Conservation (phyloP, 768 basidiomycete species). For the Collybiopsis confluens region DNA sequence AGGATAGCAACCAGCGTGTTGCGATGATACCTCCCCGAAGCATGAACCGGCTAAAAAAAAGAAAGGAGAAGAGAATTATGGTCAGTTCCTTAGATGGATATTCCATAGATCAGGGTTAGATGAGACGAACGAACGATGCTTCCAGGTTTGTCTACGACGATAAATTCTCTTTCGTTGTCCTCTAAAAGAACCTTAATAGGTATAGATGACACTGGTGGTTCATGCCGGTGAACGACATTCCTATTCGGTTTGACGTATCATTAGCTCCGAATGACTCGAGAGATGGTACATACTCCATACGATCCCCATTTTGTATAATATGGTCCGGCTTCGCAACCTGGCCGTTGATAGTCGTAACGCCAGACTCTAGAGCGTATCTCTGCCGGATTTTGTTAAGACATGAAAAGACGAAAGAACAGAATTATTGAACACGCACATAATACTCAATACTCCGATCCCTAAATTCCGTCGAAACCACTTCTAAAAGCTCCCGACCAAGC, state of each 20-base stretch:
- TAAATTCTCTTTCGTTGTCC: constrained; percentile 75
- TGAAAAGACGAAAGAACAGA: background rate
- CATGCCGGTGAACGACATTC: constrained; percentile 94
- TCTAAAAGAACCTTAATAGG: constrained; percentile 77
- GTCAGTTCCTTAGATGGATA: too few species aligned
- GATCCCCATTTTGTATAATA: constrained; percentile 80
- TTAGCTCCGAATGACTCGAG: constrained; percentile 5
- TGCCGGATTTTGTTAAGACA: too few species aligned
- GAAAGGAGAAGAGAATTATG: constrained; percentile 11
- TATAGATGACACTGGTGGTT: constrained; percentile 86
- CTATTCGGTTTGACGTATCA: constrained; percentile 30
- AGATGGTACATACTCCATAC: constrained; percentile 74
- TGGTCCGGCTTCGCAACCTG: constrained; percentile 74
- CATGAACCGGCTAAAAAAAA: constrained; percentile 74
- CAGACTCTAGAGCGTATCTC: constrained; percentile 60
- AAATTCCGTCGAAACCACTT: constrained; percentile 93
- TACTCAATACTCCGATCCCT: constrained; percentile 92
- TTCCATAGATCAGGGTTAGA: constrained; percentile 11
- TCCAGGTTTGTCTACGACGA: constrained; percentile 96
- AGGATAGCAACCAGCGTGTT: constrained; percentile 89
- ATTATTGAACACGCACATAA: constrained; percentile 62
- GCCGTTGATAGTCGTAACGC: constrained; percentile 96
- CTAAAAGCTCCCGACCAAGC: constrained; percentile 82
- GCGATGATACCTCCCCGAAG: constrained; percentile 84
- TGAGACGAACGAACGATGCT: constrained; percentile 70